phyloP scores from a whole-genome alignment of 164 flowering plant species.

The Vitis riparia region DNA sequence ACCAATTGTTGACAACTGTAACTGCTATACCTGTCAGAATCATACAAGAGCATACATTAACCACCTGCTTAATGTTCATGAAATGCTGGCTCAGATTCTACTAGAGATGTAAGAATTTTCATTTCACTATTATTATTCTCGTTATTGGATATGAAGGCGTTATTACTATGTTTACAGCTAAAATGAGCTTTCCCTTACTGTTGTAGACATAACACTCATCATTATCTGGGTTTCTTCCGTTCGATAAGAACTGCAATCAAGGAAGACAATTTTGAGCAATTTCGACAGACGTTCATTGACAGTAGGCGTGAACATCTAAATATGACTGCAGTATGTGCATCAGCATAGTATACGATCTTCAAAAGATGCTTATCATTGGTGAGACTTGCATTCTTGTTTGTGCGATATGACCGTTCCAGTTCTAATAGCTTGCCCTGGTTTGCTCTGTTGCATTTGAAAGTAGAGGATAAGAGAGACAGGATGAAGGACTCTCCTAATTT shows the following conservation, averaged over 20 bases:
- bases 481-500: too few species aligned
- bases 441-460: too few species aligned
- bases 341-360: background rate
- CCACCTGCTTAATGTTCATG: constrained; percentile 90
- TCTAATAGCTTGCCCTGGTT: too few species aligned
- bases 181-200: background rate
- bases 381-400: too few species aligned
- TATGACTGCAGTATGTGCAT: constrained; percentile 18
- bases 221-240: constrained; percentile 71
- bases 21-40: constrained; percentile 83
- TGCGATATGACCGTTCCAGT: too few species aligned
- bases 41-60: constrained; percentile 87
- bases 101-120: constrained; percentile 62
- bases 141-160: too few species aligned
- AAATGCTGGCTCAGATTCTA: constrained; percentile 88
- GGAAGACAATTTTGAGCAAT: constrained; percentile 54
- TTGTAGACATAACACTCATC: constrained; percentile 89
- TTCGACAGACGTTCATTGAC: constrained; percentile 45
- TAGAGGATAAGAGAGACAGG: too few species aligned
- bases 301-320: constrained; percentile 45
- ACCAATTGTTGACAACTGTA: constrained; percentile 58
- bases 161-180: background rate
- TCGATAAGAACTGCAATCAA: constrained; percentile 68
- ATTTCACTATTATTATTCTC: too few species aligned
- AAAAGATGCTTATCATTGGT: too few species aligned